Conservation (phyloP, 176 grass and related monocot species). For the Ampelocalamus luodianensis region DNA sequence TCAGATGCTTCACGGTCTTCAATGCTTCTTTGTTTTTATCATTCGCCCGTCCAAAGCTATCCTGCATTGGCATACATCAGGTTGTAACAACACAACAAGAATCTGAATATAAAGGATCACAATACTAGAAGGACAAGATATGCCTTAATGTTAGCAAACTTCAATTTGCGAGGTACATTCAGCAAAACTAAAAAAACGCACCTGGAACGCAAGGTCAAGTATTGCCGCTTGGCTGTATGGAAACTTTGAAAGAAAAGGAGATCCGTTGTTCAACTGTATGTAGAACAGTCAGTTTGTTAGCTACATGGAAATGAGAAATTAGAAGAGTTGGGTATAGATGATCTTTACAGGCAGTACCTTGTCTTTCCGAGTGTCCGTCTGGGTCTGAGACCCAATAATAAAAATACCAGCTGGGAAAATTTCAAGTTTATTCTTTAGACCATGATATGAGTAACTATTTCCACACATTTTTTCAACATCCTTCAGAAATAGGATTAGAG, state of each 20-base stretch:
- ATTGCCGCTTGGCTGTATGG: conserved; percentile 77
- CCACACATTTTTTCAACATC: conserved; percentile 87
- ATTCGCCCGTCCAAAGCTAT: conserved; percentile 69
- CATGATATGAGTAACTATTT: conserved; percentile 67
- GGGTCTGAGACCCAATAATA: conserved; percentile 85
- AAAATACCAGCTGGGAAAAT: conserved; percentile 72
- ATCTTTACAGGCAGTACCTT: conserved; percentile 59
- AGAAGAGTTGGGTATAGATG: not conserved
- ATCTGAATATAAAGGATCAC: conserved; percentile 3
- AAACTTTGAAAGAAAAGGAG: conserved; percentile 93
- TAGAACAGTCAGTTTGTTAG: conserved; percentile 42
- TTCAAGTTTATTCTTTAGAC: conserved; percentile 79
- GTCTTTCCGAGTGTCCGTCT: conserved; percentile 79
- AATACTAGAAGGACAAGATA: conserved; percentile 5
- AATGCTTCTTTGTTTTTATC: conserved; percentile 90
- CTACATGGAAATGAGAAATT: conserved; percentile 18
- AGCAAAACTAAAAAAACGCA: conserved; percentile 40
- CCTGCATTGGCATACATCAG: conserved; percentile 55
- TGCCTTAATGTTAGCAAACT: conserved; percentile 2
- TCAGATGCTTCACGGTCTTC: conserved; percentile 77
- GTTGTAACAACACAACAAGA: conserved; percentile 30
- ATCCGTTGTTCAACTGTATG: conserved; percentile 70
- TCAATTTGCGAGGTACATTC: conserved; percentile 32
- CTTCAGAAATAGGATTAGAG: conserved; percentile 80
- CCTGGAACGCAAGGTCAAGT: conserved; percentile 88